Evolutionary conservation across 805 yeast genomes (phyloP).

Genomic region (Candida sakaeoensis): DNA sequence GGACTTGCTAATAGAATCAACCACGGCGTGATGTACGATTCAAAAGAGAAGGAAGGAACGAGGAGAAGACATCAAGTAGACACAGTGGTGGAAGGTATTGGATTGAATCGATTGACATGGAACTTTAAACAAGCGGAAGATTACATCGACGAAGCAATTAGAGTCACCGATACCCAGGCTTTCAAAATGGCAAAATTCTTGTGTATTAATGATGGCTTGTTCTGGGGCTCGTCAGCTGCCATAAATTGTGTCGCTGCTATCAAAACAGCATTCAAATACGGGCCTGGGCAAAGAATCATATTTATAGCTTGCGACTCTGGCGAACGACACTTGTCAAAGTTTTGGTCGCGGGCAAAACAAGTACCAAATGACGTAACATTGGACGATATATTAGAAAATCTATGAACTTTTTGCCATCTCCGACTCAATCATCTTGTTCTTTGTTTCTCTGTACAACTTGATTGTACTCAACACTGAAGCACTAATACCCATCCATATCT

Average conservation of each 20-base stretch:
- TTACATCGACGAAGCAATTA: conserved; percentile 70
- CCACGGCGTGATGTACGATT: conserved; percentile 90
- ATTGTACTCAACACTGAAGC: conserved; percentile 36
- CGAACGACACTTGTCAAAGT: conserved; percentile 81
- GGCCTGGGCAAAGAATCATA: conserved; percentile 66
- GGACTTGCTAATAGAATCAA: conserved; percentile 84
- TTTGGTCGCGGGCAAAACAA: conserved; percentile 71
- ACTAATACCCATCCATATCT: conserved; percentile 44
- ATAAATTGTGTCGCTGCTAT: conserved; percentile 90
- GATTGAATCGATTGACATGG: conserved; percentile 79
- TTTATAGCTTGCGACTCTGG: conserved; percentile 93
- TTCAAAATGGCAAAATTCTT: conserved; percentile 82
- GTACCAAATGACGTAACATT: conserved; percentile 32
- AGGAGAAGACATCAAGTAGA: conserved; percentile 95
- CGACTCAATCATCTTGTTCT: conserved; percentile 20
- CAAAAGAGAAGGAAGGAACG: conserved; percentile 87
- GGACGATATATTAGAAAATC: conserved; percentile 24
- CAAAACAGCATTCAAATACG: conserved; percentile 41
- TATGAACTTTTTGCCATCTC: conserved; percentile 5
- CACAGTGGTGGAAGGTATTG: conserved; percentile 91
- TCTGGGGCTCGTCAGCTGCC: conserved; percentile 91
- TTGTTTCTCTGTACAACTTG: conserved; percentile 38
- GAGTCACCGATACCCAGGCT: conserved; percentile 80
- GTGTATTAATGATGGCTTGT: conserved; percentile 81
- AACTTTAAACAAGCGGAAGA: conserved; percentile 73